These are phyloP conservation scores for Aaosphaeria arxii DNA, from an alignment of 2,329 filamentous ascomycete genomes.

Conservation along the genomic window DNA sequence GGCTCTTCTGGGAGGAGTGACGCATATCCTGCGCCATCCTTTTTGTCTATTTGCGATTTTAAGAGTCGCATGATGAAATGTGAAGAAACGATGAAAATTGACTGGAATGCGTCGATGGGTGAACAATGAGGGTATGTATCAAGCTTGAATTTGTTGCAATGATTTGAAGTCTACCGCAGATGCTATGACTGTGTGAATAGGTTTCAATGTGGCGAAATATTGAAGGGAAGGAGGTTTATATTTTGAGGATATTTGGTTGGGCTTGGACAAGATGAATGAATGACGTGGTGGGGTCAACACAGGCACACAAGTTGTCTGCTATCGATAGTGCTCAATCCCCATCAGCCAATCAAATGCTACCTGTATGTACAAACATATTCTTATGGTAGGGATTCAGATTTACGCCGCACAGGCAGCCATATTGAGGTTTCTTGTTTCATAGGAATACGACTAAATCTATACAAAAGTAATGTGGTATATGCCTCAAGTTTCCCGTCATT, in stretches of 20 bases:
- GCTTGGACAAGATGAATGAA: background rate
- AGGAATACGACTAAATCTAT: too few relatives aligned
- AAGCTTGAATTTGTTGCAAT: background rate
- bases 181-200: too few relatives aligned
- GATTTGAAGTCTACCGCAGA: background rate
- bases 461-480: too few relatives aligned
- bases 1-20: constrained; percentile 69
- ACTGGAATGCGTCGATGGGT: background rate
- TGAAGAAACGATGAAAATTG: too few relatives aligned
- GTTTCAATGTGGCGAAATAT: background rate
- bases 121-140: background rate
- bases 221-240: background rate
- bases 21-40: constrained; percentile 62
- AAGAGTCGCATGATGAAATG: constrained; percentile 58
- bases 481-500: too few relatives aligned
- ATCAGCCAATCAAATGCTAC: too few relatives aligned
- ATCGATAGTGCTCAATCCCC: too few relatives aligned
- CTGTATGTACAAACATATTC: too few relatives aligned
- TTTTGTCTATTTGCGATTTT: constrained; percentile 62
- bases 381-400: too few relatives aligned
- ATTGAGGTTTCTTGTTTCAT: too few relatives aligned
- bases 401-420: too few relatives aligned
- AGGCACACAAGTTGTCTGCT: too few relatives aligned
- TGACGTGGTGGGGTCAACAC: background rate
- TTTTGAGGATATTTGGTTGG: background rate